Base-by-base conservation (phyloP, 352 stramenopile species). In the Phytophthora pseudosyringae region DNA sequence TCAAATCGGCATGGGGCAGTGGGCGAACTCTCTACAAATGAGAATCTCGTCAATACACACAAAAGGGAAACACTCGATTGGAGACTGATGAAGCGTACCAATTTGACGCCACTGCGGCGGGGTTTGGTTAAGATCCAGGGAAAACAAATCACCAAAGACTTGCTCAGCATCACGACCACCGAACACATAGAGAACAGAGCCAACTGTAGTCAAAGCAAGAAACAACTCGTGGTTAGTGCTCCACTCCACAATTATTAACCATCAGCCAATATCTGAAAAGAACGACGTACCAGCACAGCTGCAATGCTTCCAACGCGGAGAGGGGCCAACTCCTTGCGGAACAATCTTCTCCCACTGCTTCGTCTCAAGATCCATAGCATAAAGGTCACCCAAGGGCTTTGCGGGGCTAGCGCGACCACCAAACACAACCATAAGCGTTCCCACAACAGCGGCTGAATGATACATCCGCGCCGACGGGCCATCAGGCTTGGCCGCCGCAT, bases 271-370 rank as follows among this genome's bases (percentile, higher is more conserved):
- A 33, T 26, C 7, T 47, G 28, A 1, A 33, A 65, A 26, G n/a
- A n/a, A 29, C 3, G 29, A 64, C 66, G 50, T 76, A 93, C 85
- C 81, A 10, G 80, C 69, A 48, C 75, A 83, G 31, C 67, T 71
- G 4, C 78, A 80, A 73, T 96, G 88, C 46, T 93, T 93, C 80
- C 85, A 96, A 25, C 88, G 81, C 3, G 88, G 74, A 9, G 69
- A 81, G 4, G 88, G 84, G 0, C 48, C 18, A 16, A 48, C 28
- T 33, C 73, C 78, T 26, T 62, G 29, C 1, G 73, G 44, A 21
- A 40, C 16, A 8, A 89, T 38, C 29, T 68, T 53, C 15, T 76
- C 63, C 86, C 82, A 93, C 26, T 32, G 58, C 39, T 78, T 78
- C 9, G 70, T 76, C 18, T 69, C 54, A 4, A 92, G 47, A 36